Conservation (phyloP, 345 rosid genomes). For the Melaleuca alternifolia region DNA sequence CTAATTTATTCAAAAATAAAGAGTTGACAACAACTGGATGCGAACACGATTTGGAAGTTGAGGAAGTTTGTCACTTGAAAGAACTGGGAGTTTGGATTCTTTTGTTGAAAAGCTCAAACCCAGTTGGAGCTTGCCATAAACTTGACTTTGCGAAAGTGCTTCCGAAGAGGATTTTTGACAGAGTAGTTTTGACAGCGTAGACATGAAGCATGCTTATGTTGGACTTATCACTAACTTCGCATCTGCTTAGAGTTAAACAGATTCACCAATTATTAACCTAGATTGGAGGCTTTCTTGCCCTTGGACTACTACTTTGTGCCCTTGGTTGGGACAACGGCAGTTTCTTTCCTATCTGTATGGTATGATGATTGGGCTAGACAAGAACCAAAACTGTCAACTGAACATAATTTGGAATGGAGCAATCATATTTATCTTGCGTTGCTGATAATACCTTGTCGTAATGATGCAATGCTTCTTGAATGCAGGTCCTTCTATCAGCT, state of each 20-base stretch:
- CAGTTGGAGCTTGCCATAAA: not conserved
- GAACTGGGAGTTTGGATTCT: not conserved
- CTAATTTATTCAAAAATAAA: not conserved
- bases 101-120: too few relatives aligned
- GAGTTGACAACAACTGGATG: not conserved
- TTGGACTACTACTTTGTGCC: not conserved
- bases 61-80: not conserved
- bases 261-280: not conserved
- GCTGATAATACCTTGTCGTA: not conserved
- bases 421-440: not conserved
- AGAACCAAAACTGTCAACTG: not conserved
- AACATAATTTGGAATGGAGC: not conserved
- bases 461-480: not conserved
- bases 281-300: not conserved
- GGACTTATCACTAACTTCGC: not conserved
- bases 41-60: not conserved
- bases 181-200: not conserved
- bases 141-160: not conserved
- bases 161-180: not conserved
- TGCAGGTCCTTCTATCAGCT: constrained; percentile 82
- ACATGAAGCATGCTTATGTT: not conserved
- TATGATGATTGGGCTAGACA: not conserved
- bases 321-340: not conserved
- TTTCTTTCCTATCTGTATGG: not conserved
- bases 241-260: not conserved